Base-by-base conservation (phyloP, 1,139 yeast species). In the Suhomyces maxii region DNA sequence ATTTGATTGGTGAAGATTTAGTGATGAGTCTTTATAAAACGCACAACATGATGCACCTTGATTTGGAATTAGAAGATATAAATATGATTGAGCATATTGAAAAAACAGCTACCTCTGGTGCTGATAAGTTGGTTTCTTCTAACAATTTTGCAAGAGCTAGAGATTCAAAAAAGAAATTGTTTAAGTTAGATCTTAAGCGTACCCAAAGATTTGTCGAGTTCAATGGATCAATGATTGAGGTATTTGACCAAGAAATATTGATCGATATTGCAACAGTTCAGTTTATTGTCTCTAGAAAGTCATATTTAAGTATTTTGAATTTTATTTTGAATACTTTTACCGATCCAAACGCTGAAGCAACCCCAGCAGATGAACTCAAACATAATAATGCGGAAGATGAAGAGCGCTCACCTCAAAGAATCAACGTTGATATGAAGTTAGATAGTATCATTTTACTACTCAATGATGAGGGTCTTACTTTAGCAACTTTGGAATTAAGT, bases 311-410 rank as follows among this genome's bases (percentile, higher is more conserved):
- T 3, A 69, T 93, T 12, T 68, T 93, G 53, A 95, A 90, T 63
- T 95, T 86, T 61, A 73, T 86, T 3, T 73, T 91, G 59, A 88
- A 91, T 40, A 93, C 98, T 0, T 93, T 93, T 61, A 86, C 97
- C 0, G 87, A 84, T 63, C 91, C 90, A 0, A 75, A 82, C 52
- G 89, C 91, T 0, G 81, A 79, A 12, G 84, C 80, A 28, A 69
- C 82, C 1, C 86, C 89, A 1, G 84, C 89, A 0, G 89, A 84
- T 65, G 82, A 74, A 32, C 69, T 86, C 49, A 81, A 84, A 46
- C 89, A 86, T 53, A 83, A 84, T 55, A 77, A 79, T 53, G 77
- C 77, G 32, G 64, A 68, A n/a, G 79, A 77, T 48, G 75, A 69
- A 26, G 80, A 76, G 9, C 71, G 76, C 12, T 76, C 89, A 0